Conservation (phyloP, 2,329 filamentous ascomycete genomes). For the Aspergillus eucalypticola region DNA sequence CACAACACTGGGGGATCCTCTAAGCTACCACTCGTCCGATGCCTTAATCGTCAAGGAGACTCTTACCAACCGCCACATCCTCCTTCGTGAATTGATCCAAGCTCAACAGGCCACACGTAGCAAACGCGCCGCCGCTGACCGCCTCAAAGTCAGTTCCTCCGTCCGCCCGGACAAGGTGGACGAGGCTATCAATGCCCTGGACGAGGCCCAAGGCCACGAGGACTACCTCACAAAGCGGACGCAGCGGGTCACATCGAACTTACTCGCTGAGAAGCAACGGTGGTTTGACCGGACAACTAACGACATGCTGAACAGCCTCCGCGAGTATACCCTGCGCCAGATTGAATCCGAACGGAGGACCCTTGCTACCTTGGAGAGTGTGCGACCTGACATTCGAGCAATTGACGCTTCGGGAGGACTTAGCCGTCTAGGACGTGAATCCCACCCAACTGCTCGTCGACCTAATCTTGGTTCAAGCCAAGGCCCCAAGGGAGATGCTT, state of each 20-base stretch:
- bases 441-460: slow-evolving; percentile 74
- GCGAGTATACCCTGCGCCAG: slow-evolving; percentile 90
- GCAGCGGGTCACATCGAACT: slow-evolving; percentile 81
- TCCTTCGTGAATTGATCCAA: slow-evolving; percentile 88
- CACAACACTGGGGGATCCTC: slow-evolving; percentile 87
- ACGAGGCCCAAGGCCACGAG: slow-evolving; percentile 83
- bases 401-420: slow-evolving; percentile 91
- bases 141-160: slow-evolving; percentile 80
- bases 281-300: slow-evolving; percentile 86
- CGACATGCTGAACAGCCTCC: slow-evolving; percentile 80
- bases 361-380: slow-evolving; percentile 87
- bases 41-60: slow-evolving; percentile 98
- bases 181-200: slow-evolving; percentile 87
- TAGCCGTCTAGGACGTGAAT: slow-evolving; percentile 83
- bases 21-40: slow-evolving; percentile 93
- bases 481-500: slow-evolving; percentile 95
- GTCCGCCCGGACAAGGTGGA: slow-evolving; percentile 95
- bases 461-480: slow-evolving; percentile 81
- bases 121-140: slow-evolving; percentile 82
- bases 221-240: slow-evolving; percentile 81
- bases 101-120: slow-evolving; percentile 82
- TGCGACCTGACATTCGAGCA: slow-evolving; percentile 86
- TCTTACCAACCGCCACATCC: slow-evolving; percentile 93
- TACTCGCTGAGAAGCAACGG: slow-evolving; percentile 81
- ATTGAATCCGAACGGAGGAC: slow-evolving; percentile 94